Percentiles rank a stretch among this genome's conserved stretches.
These are phyloP conservation scores for Kwoniella shivajii DNA, from an alignment of 1,284 basidiomycete genomes.

Conservation along the genomic window DNA sequence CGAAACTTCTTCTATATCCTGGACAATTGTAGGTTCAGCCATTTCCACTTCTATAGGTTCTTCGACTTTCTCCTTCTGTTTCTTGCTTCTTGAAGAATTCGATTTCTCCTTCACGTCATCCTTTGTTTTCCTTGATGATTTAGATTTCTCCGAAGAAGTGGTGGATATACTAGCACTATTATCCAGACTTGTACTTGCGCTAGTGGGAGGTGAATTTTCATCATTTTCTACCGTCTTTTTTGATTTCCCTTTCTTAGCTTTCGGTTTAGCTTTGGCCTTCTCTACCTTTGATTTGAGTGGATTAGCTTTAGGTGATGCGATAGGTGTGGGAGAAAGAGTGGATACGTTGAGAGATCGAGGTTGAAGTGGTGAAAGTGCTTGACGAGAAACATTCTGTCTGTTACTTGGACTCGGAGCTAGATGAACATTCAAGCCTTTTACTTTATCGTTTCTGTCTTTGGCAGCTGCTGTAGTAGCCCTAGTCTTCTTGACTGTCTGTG, in stretches of 20 bases:
- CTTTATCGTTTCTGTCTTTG: slow-evolving; percentile 40
- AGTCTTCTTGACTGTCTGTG: slow-evolving; percentile 52
- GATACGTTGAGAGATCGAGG: slow-evolving; percentile 34
- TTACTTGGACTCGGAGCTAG: slow-evolving; percentile 36
- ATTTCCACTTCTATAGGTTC: slow-evolving; percentile 20
- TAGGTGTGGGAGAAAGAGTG: slow-evolving; percentile 5
- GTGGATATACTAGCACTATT: background rate
- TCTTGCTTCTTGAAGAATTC: slow-evolving; percentile 6
- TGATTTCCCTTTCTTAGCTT: slow-evolving; percentile 11
- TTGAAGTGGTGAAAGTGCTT: slow-evolving; percentile 41
- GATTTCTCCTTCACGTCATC: background rate
- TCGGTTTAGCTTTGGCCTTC: slow-evolving; percentile 7
- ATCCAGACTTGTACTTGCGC: background rate
- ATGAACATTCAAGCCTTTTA: slow-evolving; percentile 37
- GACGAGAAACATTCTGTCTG: slow-evolving; percentile 28
- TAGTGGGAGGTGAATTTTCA: slow-evolving; percentile 6
- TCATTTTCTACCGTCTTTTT: slow-evolving; percentile 5
- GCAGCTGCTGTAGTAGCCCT: slow-evolving; percentile 39
- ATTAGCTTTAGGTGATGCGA: slow-evolving; percentile 7
- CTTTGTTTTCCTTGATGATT: slow-evolving; percentile 3
- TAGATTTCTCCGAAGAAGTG: background rate
- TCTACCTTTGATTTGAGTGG: slow-evolving; percentile 1
- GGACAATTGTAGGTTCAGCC: slow-evolving; percentile 3
- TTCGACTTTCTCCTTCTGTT: slow-evolving; percentile 3
- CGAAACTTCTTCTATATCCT: background rate